Conservation (phyloP, 2,329 filamentous ascomycete species). For the Aspergillus novoparasiticus region DNA sequence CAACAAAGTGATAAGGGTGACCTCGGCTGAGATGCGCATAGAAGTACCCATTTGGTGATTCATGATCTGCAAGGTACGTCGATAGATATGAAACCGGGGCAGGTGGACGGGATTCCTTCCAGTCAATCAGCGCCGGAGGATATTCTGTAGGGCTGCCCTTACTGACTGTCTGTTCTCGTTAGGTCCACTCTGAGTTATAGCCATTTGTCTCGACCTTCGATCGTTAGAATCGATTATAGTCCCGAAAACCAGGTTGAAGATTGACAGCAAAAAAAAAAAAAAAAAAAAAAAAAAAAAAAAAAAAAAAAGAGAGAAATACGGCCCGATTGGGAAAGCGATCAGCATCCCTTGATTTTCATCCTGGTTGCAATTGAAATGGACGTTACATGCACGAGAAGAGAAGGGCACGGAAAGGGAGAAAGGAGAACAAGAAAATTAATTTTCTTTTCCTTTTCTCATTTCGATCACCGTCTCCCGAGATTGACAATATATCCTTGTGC, state of each 20-base stretch:
- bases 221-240: not conserved
- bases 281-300: too few species aligned
- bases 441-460: not conserved
- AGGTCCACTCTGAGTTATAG: not conserved
- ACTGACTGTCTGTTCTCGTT: not conserved
- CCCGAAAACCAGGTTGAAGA: not conserved
- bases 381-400: not conserved
- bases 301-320: too few species aligned
- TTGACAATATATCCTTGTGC: not conserved
- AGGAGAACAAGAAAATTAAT: not conserved
- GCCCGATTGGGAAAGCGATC: not conserved
- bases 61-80: slow-evolving; percentile 23
- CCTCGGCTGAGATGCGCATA: not conserved
- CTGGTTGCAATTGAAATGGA: not conserved
- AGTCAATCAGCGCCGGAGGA: slow-evolving; percentile 13
- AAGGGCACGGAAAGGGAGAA: not conserved
- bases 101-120: slow-evolving; percentile 10
- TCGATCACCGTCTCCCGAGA: not conserved
- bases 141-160: slow-evolving; percentile 11
- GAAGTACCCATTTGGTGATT: not conserved
- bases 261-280: not conserved
- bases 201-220: not conserved
- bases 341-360: not conserved
- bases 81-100: slow-evolving; percentile 20
- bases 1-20: not conserved